These are phyloP conservation scores for Pneumocystis murina DNA, from an alignment of 1,139 yeast species.

Conservation along the genomic window DNA sequence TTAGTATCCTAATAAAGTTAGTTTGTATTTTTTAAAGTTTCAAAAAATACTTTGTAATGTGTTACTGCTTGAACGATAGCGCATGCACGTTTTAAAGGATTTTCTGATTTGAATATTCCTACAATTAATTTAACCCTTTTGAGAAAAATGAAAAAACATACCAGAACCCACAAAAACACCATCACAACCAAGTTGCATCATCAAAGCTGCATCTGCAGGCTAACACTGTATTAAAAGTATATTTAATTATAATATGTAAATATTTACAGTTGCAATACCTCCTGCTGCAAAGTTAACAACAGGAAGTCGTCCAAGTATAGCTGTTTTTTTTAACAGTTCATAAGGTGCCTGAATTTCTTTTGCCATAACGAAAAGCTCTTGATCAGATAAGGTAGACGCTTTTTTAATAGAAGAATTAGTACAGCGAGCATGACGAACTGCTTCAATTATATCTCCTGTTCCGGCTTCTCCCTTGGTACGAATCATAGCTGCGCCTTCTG, in stretches of 20 bases:
- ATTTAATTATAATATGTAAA: neutral
- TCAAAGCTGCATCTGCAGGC: conserved; percentile 77
- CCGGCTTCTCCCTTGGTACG: conserved; percentile 86
- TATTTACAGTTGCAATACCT: conserved; percentile 51
- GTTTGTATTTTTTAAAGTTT: neutral
- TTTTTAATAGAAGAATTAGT: conserved; percentile 43
- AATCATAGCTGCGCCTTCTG: conserved; percentile 81
- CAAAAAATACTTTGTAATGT: conserved; percentile 27
- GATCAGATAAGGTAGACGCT: conserved; percentile 31
- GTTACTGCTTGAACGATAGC: conserved; percentile 77
- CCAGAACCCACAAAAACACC: conserved; percentile 90
- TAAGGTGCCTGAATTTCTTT: conserved; percentile 47
- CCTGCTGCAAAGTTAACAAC: conserved; percentile 87
- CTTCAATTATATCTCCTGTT: conserved; percentile 76
- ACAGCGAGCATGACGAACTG: conserved; percentile 59
- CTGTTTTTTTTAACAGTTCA: conserved; percentile 37
- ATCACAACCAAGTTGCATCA: conserved; percentile 85
- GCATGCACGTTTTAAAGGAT: conserved; percentile 62
- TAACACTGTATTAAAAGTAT: neutral
- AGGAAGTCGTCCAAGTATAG: conserved; percentile 49
- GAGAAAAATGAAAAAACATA: conserved; percentile 23
- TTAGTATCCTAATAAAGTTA: conserved; percentile 35
- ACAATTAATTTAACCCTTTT: too few relatives aligned
- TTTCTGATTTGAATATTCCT: conserved; percentile 44
- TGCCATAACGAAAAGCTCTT: conserved; percentile 40